These are phyloP conservation scores for Rhynchosporium secalis DNA, from an alignment of 2,329 filamentous ascomycete species.

Conservation along the genomic window DNA sequence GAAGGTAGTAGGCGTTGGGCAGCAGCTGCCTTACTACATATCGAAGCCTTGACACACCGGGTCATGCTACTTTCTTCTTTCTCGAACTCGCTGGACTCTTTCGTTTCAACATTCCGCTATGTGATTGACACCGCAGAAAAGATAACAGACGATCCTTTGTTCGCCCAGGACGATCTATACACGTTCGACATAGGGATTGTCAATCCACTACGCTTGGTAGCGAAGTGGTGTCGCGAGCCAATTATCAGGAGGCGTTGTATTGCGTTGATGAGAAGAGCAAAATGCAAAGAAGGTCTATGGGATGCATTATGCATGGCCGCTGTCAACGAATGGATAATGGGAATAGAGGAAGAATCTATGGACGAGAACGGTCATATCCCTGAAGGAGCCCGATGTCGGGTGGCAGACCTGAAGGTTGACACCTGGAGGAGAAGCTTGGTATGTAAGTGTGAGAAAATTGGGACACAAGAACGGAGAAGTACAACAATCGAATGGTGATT, in stretches of 20 bases:
- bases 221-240: slow-evolving; percentile 23
- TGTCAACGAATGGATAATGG: slow-evolving; percentile 17
- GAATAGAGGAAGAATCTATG: slow-evolving; percentile 19
- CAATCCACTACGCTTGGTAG: slow-evolving; percentile 14
- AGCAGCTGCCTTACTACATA: background rate
- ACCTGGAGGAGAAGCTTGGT: slow-evolving; percentile 7
- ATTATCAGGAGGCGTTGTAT: slow-evolving; percentile 10
- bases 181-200: slow-evolving; percentile 15
- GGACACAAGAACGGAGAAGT: slow-evolving; percentile 5
- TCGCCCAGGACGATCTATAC: slow-evolving; percentile 8
- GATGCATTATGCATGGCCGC: slow-evolving; percentile 19
- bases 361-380: slow-evolving; percentile 18
- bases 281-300: slow-evolving; percentile 14
- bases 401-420: slow-evolving; percentile 10
- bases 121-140: slow-evolving; percentile 6
- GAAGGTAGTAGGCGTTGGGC: slow-evolving; percentile 5
- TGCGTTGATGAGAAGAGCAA: slow-evolving; percentile 16
- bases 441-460: background rate
- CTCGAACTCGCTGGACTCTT: slow-evolving; percentile 8
- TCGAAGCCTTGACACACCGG: slow-evolving; percentile 11
- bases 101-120: background rate
- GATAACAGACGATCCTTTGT: slow-evolving; percentile 9
- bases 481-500: slow-evolving; percentile 12
- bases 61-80: slow-evolving; percentile 10
- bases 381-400: background rate